Conservation (phyloP, 495 filamentous ascomycete species). For the Trichoderma reesei region DNA sequence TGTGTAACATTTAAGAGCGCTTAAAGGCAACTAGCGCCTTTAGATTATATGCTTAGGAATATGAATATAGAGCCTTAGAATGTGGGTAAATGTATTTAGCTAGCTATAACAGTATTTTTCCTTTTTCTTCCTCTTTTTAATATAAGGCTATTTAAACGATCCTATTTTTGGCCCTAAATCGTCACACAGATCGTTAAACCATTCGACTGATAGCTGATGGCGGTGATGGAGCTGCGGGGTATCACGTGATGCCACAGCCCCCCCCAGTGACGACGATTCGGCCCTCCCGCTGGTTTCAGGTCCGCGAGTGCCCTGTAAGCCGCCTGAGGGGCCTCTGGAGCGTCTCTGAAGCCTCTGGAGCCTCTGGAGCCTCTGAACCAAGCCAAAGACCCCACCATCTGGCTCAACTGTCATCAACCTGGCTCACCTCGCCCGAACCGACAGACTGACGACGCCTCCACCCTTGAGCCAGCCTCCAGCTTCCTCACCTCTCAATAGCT, state of each 20-base stretch:
- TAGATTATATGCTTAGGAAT: no score
- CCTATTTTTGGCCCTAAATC: no score
- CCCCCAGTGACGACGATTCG: conserved; percentile 10
- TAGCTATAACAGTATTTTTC: no score
- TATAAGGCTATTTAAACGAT: no score
- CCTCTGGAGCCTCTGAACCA: no score
- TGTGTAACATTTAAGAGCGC: no score
- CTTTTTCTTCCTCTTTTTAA: no score
- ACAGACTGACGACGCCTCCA: conserved; percentile 7
- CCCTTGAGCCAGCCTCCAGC: neutral
- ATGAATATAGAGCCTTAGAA: no score
- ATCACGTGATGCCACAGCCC: conserved; percentile 9
- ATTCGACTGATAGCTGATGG: neutral
- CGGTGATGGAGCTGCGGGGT: conserved; percentile 7
- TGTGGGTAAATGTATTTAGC: no score
- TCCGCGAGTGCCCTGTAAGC: no score
- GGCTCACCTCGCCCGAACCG: neutral
- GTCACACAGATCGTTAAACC: no score
- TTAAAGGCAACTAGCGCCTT: no score
- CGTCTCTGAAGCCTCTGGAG: neutral
- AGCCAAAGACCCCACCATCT: neutral
- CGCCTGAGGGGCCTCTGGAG: neutral
- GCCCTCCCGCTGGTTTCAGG: neutral
- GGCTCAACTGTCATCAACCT: neutral
- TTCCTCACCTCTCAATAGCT: neutral